Percentiles rank a stretch among this genome's conserved stretches.
Evolutionary conservation across 1,284 basidiomycete genomes (phyloP).

Genomic region (Fistulina hepatica): DNA sequence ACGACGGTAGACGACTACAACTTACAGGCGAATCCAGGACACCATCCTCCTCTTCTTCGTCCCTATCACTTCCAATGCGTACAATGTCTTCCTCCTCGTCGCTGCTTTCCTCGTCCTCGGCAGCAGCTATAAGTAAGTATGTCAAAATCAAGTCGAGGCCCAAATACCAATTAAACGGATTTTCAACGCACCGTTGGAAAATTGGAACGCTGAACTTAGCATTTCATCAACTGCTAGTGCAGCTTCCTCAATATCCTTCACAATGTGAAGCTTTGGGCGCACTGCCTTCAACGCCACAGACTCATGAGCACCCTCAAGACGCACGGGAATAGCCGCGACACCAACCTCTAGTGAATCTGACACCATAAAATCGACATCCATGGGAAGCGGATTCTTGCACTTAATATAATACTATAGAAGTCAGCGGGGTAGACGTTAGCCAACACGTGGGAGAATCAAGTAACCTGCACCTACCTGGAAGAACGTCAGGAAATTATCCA

Average conservation of each 20-base stretch:
- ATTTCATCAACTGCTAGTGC: conserved; percentile 84
- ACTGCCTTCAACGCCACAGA: conserved; percentile 45
- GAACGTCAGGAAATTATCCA: conserved; percentile 87
- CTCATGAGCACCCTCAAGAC: too few species aligned
- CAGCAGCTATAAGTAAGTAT: conserved; percentile 19
- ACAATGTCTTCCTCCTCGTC: conserved; percentile 58
- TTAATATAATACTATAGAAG: conserved; percentile 77
- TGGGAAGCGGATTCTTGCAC: conserved; percentile 81
- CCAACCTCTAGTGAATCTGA: conserved; percentile 84
- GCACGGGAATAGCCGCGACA: too few species aligned
- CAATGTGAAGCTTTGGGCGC: conserved; percentile 60
- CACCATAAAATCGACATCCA: conserved; percentile 98
- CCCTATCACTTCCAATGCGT: conserved; percentile 45
- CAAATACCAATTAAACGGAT: conserved; percentile 1
- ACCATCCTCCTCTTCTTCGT: conserved; percentile 35
- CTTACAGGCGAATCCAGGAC: conserved; percentile 44
- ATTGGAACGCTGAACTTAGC: conserved; percentile 54
- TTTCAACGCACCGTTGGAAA: too few species aligned
- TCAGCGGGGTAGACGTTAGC: conserved; percentile 4
- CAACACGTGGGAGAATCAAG: not conserved
- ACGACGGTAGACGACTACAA: conserved; percentile 4
- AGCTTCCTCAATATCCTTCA: conserved; percentile 75
- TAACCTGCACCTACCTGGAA: conserved; percentile 60
- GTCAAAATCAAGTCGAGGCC: too few species aligned
- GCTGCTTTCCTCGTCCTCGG: conserved; percentile 52